Evolutionary conservation across 2,329 filamentous ascomycete genomes (phyloP).

Genomic region (Fusarium decemcellulare): DNA sequence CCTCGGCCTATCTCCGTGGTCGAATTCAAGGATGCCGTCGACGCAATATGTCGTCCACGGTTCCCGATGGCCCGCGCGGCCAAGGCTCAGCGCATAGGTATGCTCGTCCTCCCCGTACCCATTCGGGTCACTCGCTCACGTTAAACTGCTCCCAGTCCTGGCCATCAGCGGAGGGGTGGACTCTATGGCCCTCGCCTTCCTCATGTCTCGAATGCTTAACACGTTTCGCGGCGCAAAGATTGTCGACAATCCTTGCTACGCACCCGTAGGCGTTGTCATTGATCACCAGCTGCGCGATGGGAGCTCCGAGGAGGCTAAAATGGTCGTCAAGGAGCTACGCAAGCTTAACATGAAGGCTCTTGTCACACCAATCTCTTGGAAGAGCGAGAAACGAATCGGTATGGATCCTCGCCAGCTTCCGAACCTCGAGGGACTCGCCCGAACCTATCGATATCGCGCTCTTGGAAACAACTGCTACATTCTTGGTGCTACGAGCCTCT

Average conservation of each 20-base stretch:
- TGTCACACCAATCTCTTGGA: conserved; percentile 62
- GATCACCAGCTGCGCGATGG: conserved; percentile 70
- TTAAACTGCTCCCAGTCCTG: conserved; percentile 65
- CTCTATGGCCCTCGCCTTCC: conserved; percentile 93
- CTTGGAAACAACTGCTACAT: conserved; percentile 74
- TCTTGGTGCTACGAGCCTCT: conserved; percentile 69
- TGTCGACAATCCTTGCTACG: conserved; percentile 60
- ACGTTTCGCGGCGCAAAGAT: conserved; percentile 54
- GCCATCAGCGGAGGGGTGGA: conserved; percentile 95
- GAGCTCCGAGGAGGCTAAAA: conserved; percentile 66
- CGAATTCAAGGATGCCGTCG: conserved; percentile 64
- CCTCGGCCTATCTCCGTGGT: conserved; percentile 54
- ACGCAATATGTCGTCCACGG: conserved; percentile 64
- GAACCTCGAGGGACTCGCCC: conserved; percentile 84
- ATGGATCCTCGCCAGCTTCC: conserved; percentile 57
- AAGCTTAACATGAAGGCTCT: conserved; percentile 53
- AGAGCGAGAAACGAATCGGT: conserved; percentile 47
- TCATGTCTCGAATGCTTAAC: conserved; percentile 70
- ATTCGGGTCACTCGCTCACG: background rate
- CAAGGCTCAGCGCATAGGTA: conserved; percentile 59
- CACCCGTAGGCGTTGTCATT: conserved; percentile 65
- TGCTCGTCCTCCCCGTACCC: conserved; percentile 23
- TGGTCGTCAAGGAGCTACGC: conserved; percentile 58
- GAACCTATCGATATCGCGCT: conserved; percentile 79
- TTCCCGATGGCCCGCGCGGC: conserved; percentile 58